Percentiles rank a stretch among this genome's conserved stretches.
Conservation (phyloP, 345 rosid species). For the Populus pruinosa region DNA sequence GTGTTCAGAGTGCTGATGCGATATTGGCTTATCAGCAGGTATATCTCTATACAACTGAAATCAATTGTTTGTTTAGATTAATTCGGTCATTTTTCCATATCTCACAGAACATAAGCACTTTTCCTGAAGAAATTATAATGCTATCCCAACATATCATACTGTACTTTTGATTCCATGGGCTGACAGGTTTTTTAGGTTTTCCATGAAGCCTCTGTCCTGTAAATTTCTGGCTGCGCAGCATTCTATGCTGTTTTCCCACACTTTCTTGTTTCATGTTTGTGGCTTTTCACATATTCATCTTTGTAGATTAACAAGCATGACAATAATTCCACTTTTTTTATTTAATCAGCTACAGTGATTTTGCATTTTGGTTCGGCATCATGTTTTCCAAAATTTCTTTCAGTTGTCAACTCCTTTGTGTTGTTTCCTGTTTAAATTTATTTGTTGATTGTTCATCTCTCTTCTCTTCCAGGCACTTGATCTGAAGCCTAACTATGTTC, state of each 20-base stretch:
- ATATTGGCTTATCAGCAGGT: slow-evolving; percentile 95
- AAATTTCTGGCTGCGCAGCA: not conserved
- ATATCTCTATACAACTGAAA: slow-evolving; percentile 3
- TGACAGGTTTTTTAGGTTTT: not conserved
- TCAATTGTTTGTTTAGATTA: not conserved
- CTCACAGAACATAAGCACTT: not conserved
- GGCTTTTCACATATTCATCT: not conserved
- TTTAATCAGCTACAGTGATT: not conserved
- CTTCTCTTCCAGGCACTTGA: slow-evolving; percentile 68
- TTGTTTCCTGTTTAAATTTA: not conserved
- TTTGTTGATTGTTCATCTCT: not conserved
- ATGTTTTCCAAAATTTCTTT: not conserved
- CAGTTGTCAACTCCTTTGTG: not conserved
- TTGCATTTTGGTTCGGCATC: not conserved
- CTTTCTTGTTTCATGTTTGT: not conserved
- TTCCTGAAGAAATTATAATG: not conserved
- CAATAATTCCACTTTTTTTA: not conserved
- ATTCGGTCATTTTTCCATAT: not conserved
- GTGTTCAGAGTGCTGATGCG: slow-evolving; percentile 98
- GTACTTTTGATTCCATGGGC: not conserved
- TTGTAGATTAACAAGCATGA: not conserved
- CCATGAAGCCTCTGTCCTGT: not conserved
- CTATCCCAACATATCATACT: not conserved
- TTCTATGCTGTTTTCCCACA: not conserved
- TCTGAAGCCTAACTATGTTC: slow-evolving; percentile 98